A percentile compares a stretch with the other conserved stretches of the same genome.
Conservation (phyloP, 768 basidiomycete species). For the Naganishia vishniacii region DNA sequence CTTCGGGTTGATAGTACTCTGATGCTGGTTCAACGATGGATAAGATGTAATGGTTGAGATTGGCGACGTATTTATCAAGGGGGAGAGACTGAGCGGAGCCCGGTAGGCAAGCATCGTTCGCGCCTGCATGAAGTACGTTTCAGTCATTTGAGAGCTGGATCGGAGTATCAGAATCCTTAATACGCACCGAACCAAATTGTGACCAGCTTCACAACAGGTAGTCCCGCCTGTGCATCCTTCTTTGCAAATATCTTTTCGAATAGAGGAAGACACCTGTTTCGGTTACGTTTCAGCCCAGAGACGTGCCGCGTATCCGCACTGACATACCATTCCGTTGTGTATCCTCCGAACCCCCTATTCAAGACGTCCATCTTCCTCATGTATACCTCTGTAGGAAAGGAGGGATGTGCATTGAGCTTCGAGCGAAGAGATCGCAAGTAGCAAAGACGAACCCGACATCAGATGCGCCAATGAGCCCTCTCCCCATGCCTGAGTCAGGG, state of each 20-base stretch:
- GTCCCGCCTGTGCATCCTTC: slow-evolving; percentile 52
- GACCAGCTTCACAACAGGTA: slow-evolving; percentile 65
- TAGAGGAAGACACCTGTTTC: slow-evolving; percentile 60
- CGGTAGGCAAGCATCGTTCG: slow-evolving; percentile 70
- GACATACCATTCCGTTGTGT: slow-evolving; percentile 68
- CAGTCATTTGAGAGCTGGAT: neutral
- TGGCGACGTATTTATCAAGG: slow-evolving; percentile 59
- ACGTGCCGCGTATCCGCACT: too few relatives aligned
- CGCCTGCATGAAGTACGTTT: too few relatives aligned
- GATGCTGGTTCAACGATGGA: slow-evolving; percentile 60
- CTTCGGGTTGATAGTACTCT: slow-evolving; percentile 62
- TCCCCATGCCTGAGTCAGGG: slow-evolving; percentile 39
- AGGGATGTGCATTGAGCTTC: neutral
- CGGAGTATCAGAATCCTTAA: neutral
- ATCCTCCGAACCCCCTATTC: slow-evolving; percentile 71
- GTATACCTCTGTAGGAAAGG: slow-evolving; percentile 59
- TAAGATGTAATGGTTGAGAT: slow-evolving; percentile 61
- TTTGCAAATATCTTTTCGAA: slow-evolving; percentile 67
- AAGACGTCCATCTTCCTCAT: slow-evolving; percentile 74
- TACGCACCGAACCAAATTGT: slow-evolving; percentile 75
- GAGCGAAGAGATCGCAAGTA: neutral
- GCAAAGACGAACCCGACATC: slow-evolving; percentile 64
- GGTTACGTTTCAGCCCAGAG: neutral
- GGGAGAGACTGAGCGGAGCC: slow-evolving; percentile 72
- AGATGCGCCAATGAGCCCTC: slow-evolving; percentile 61